Evolutionary conservation across 2,329 filamentous ascomycete genomes (phyloP).

Genomic region (Aureobasidium subglaciale): DNA sequence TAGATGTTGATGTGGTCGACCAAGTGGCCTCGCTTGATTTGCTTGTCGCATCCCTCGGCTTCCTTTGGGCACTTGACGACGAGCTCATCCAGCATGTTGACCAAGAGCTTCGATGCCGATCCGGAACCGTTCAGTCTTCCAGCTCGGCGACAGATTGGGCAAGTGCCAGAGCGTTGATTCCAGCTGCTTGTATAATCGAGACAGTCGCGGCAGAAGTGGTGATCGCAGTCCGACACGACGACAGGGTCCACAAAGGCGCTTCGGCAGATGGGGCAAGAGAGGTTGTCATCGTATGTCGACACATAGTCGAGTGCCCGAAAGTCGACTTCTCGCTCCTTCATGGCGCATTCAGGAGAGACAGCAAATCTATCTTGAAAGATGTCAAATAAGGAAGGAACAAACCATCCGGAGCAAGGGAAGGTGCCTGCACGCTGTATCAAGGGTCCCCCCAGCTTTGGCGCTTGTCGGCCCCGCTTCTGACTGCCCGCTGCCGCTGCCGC

Average conservation of each 20-base stretch:
- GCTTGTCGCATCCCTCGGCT: constrained; percentile 47
- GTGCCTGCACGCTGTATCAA: not conserved
- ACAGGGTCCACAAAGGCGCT: constrained; percentile 55
- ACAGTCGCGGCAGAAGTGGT: constrained; percentile 57
- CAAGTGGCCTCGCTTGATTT: constrained; percentile 49
- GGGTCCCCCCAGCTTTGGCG: not conserved
- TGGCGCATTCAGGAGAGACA: not conserved
- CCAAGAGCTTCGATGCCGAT: constrained; percentile 44
- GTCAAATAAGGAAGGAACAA: not conserved
- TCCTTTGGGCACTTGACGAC: constrained; percentile 51
- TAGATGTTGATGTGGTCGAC: constrained; percentile 55
- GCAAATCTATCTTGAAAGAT: too few species aligned
- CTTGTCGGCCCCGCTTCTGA: not conserved
- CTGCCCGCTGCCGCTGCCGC: not conserved
- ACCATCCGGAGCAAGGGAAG: constrained; percentile 4
- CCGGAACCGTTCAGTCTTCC: constrained; percentile 32
- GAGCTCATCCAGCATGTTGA: constrained; percentile 56
- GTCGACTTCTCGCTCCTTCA: constrained; percentile 35
- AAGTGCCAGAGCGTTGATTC: constrained; percentile 33
- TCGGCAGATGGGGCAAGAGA: constrained; percentile 59
- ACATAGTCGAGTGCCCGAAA: constrained; percentile 53
- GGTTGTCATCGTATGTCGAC: constrained; percentile 49
- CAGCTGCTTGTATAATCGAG: constrained; percentile 43
- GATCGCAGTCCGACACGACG: constrained; percentile 51
- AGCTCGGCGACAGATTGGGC: constrained; percentile 50